Evolutionary conservation across 1,284 basidiomycete species (phyloP), one percentile per base, ranked within the genome.

Genomic region (Flammula alnicola): DNA sequence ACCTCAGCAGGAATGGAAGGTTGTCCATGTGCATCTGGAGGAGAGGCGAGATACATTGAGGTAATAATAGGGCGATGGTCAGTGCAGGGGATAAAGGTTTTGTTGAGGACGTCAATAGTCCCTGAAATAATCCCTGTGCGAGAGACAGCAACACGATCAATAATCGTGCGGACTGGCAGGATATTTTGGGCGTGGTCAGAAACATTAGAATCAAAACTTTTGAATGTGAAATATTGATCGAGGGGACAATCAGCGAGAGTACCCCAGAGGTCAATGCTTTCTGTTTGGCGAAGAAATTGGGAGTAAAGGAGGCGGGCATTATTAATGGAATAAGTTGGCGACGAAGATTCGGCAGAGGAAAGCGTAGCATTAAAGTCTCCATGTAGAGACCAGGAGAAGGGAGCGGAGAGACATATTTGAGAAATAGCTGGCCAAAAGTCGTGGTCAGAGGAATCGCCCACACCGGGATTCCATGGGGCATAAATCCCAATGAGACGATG

Each of bases 381-480:
- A 27, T 26, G 35, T 0, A 63, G 3, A 1, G 56, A 44, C 61
- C 61, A 63, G 0, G 58, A 51, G 8, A 23, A 45, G 0, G 47
- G 23, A 2, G 61, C 37, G 10, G 12, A 25, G 1, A 14, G 20
- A 27, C 51, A 52, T 1, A 62, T n/a, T 10, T 53, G 29, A 0
- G 55, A 44, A 5, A 62, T 37, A 2, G 20, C 33, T 3, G 49
- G 31, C 58, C 60, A 63, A 44, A 60, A 61, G 11, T 23, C 19
- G 22, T 39, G 12, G 2, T 14, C 17, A 9, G 27, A 41, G 4
- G 26, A 30, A 1, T 33, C 49, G 8, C 27, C 17, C 0, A 20
- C 25, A 19, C 56, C 48, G n/a, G 58, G 50, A 31, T 63, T 48
- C 58, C 58, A 61, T 11, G 51, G 57, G 1, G 59, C 54, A 42